These are phyloP conservation scores for Metschnikowia gelsemii DNA, from an alignment of 805 yeast species.

Conservation along the genomic window DNA sequence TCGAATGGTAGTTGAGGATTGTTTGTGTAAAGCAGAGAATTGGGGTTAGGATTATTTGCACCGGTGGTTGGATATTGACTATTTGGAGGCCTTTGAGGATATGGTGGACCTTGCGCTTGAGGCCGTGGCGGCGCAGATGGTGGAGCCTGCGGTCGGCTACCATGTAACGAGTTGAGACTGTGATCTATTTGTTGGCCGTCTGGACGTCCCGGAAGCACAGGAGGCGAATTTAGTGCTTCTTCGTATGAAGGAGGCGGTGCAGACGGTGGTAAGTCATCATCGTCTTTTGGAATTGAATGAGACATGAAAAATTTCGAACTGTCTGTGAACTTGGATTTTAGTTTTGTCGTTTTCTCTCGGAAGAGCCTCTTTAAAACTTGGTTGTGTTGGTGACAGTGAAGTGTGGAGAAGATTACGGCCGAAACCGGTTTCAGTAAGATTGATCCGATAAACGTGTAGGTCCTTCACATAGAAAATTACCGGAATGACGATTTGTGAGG, in stretches of 20 bases:
- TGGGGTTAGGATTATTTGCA: background rate
- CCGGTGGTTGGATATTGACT: constrained; percentile 2
- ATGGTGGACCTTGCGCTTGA: constrained; percentile 12
- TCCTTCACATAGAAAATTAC: no score
- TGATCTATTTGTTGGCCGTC: constrained; percentile 2
- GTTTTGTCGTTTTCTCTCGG: no score
- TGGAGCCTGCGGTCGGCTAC: background rate
- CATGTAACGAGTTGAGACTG: constrained; percentile 1
- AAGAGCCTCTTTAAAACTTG: no score
- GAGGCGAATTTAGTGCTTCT: constrained; percentile 37
- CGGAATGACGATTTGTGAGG: no score
- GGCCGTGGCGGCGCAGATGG: constrained; percentile 9
- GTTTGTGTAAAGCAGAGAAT: constrained; percentile 18
- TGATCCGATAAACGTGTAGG: no score
- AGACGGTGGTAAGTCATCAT: constrained; percentile 4
- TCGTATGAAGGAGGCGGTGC: constrained; percentile 43
- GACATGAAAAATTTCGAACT: no score
- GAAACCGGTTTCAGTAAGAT: no score
- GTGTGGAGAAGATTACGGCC: no score
- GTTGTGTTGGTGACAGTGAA: no score
- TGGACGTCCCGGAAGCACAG: constrained; percentile 20
- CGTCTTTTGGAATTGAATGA: constrained; percentile 1
- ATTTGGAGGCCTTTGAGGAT: constrained; percentile 1
- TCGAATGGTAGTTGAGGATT: constrained; percentile 28
- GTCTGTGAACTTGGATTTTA: no score